Base-by-base conservation (phyloP, 116 monocot genomes). In the Papilionanthe hybrid region DNA sequence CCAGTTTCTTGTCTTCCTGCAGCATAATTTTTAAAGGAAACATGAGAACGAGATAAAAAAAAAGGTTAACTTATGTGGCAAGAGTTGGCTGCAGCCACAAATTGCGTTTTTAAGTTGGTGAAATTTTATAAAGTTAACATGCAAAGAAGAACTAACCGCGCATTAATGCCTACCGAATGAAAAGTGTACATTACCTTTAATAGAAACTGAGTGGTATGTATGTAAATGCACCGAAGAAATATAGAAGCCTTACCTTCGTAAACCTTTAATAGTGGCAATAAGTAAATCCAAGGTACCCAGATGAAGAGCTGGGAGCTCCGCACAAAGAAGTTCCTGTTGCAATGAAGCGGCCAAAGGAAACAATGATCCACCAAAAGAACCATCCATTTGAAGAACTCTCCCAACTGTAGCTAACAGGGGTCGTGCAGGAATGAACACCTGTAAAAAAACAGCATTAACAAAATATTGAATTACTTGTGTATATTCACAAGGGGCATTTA, bases 241-340 rank as follows among this genome's bases (percentile, higher is more conserved):
- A 28, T 23, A 29, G 5, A 72, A 73, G 19, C 22, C 72, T 86
- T 47, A 94, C 98, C 98, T 91, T 53, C 85, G 66, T 41, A 89
- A 50, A 75, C 90, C 88, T 76, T 91, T 90, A 42, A 94, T 84
- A n/a, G 82, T 78, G 65, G 90, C 85, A 82, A 80, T 87, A 65
- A 99, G 81, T 84, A 95, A 91, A 82, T 99, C 88, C 87, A 99
- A 85, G 76, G 72, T 81, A 55, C 75, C 55, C 44, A 91, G 72
- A 82, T 99, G 98, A 75, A 99, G 78, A 22, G 76, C 45, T 77
- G 98, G 93, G 86, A 99, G 91, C 71, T 87, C 95, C 15, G 84
- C 83, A 87, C 98, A 99, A 17, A 95, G 78, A 86, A 93, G 86
- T 84, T 99, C 98, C 84, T 99, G 95, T 78, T 95, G 90, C 86